Evolutionary conservation across 2,329 filamentous ascomycete genomes (phyloP).

Genomic region (Dactylellina cionopaga): DNA sequence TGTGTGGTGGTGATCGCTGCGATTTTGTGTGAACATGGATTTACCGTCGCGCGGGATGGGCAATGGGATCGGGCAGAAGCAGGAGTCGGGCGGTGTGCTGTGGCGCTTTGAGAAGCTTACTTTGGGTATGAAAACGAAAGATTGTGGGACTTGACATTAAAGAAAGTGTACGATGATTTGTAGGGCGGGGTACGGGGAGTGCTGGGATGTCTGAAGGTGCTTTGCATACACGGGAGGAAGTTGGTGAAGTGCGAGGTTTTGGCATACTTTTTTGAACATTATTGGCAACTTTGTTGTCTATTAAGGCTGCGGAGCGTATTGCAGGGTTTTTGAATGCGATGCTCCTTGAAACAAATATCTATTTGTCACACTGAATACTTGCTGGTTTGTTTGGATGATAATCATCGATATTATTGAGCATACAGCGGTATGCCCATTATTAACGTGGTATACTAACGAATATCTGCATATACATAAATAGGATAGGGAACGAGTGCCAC

Average conservation of each 20-base stretch:
- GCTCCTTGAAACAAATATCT: no score
- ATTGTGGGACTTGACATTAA: conserved; percentile 2
- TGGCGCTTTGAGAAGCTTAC: conserved; percentile 25
- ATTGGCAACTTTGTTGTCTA: conserved; percentile 49
- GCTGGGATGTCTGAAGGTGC: conserved; percentile 17
- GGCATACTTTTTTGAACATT: conserved; percentile 39
- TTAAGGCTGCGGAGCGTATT: no score
- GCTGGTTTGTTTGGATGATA: no score
- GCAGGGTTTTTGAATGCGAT: no score
- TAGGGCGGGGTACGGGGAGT: conserved; percentile 16
- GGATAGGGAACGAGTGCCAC: no score
- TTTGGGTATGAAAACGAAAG: background rate
- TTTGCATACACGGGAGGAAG: conserved; percentile 26
- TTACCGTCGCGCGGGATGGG: conserved; percentile 31
- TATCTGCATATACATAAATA: no score
- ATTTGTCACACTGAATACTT: no score
- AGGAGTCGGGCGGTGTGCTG: conserved; percentile 52
- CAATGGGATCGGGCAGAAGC: conserved; percentile 24
- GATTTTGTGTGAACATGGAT: background rate
- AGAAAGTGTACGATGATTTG: background rate
- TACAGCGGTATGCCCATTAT: no score
- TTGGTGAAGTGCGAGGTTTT: conserved; percentile 52
- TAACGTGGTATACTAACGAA: no score
- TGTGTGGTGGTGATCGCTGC: conserved; percentile 1
- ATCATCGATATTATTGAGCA: no score